phyloP scores from a whole-genome alignment of 805 yeast genomes.

The Teunomyces gatunensis region DNA sequence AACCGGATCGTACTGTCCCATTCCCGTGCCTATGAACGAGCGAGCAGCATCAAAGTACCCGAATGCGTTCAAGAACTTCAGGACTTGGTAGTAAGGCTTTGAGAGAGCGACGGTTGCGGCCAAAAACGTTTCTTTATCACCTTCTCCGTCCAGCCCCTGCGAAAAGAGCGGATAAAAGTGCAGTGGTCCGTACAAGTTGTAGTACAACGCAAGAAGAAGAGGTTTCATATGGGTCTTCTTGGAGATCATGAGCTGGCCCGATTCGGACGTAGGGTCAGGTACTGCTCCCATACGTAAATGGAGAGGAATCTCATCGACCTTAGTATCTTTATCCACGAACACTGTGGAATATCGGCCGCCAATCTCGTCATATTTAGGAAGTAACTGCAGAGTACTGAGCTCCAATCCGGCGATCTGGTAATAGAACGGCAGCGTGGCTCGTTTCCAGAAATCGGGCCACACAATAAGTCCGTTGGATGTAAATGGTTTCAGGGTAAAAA shows the following conservation, averaged over 20 bases:
- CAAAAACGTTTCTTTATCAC: conserved; percentile 75
- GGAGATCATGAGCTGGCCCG: conserved; percentile 43
- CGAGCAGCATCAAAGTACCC: conserved; percentile 39
- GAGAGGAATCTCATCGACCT: conserved; percentile 20
- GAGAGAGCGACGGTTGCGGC: conserved; percentile 60
- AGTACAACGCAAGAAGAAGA: conserved; percentile 38
- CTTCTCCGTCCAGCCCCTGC: conserved; percentile 62
- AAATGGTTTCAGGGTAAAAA: conserved; percentile 60
- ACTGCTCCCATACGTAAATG: conserved; percentile 31
- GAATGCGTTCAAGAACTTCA: conserved; percentile 49
- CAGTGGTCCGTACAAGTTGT: conserved; percentile 41
- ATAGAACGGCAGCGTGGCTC: conserved; percentile 73
- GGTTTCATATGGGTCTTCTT: conserved; percentile 38
- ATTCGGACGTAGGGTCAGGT: conserved; percentile 31
- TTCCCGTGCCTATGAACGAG: conserved; percentile 64
- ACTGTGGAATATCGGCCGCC: conserved; percentile 17
- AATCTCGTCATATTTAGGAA: conserved; percentile 33
- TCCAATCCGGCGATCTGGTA: conserved; percentile 64
- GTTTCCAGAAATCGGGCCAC: conserved; percentile 90
- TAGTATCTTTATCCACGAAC: neutral
- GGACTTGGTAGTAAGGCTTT: conserved; percentile 53
- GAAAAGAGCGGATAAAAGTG: conserved; percentile 43
- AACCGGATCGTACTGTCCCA: conserved; percentile 74
- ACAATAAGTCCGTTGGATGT: conserved; percentile 51
- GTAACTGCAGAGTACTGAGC: conserved; percentile 24